Conservation (phyloP, 768 basidiomycete genomes). For the Amanita thiersii region DNA sequence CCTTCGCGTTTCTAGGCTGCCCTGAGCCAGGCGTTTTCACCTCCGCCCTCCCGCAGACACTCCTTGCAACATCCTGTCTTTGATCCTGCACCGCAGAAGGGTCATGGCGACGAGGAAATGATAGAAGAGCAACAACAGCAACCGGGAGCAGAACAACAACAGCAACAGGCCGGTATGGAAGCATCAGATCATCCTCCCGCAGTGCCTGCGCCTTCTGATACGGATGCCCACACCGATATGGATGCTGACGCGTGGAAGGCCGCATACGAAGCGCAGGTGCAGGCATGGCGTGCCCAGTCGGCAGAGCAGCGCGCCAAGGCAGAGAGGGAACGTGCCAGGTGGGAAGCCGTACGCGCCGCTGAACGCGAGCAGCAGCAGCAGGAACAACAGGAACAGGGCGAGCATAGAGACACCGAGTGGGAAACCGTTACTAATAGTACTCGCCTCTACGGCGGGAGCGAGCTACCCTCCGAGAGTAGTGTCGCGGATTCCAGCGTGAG, state of each 20-base stretch:
- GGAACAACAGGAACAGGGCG: slow-evolving; percentile 30
- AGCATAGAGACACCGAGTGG: slow-evolving; percentile 17
- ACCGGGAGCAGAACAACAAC: neutral
- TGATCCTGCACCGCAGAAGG: too few species aligned
- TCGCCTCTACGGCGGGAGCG: slow-evolving; percentile 5
- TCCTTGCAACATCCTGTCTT: neutral
- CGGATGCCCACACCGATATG: too few species aligned
- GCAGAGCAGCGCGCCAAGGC: slow-evolving; percentile 69
- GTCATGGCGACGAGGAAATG: neutral
- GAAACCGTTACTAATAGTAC: slow-evolving; percentile 24
- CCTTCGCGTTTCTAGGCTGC: too few species aligned
- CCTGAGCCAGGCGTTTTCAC: slow-evolving; percentile 23
- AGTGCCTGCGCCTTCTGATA: too few species aligned
- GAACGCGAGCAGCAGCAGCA: slow-evolving; percentile 38
- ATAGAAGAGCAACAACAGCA: neutral
- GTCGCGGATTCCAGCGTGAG: neutral
- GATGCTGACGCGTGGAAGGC: slow-evolving; percentile 50
- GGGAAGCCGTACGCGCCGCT: slow-evolving; percentile 57
- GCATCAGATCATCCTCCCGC: too few species aligned
- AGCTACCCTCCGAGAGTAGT: neutral
- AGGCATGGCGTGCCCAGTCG: slow-evolving; percentile 64
- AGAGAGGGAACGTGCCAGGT: slow-evolving; percentile 62
- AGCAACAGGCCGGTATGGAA: too few species aligned
- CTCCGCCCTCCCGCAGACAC: slow-evolving; percentile 17
- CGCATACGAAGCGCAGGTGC: slow-evolving; percentile 61